Evolutionary conservation across 2,329 filamentous ascomycete species (phyloP).

Genomic region (Cytospora mali): DNA sequence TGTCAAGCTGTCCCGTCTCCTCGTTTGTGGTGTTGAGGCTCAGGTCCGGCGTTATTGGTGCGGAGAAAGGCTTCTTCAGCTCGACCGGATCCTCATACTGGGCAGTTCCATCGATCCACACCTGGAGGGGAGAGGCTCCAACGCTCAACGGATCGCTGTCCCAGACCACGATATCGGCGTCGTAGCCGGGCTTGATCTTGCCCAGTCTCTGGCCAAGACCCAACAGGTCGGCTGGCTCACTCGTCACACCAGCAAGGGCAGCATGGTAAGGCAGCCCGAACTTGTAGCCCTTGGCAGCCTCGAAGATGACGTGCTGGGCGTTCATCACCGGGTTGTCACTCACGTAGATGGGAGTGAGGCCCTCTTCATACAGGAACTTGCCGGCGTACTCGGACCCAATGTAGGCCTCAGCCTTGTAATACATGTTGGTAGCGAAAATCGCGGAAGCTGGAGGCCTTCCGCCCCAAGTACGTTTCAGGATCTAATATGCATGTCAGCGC

Average conservation of each 20-base stretch:
- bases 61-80: slow-evolving; percentile 51
- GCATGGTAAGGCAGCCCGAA: slow-evolving; percentile 64
- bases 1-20: slow-evolving; percentile 41
- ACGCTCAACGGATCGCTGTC: slow-evolving; percentile 64
- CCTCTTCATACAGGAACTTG: slow-evolving; percentile 66
- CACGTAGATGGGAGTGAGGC: slow-evolving; percentile 68
- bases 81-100: slow-evolving; percentile 60
- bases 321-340: slow-evolving; percentile 72
- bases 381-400: slow-evolving; percentile 67
- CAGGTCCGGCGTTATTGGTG: slow-evolving; percentile 44
- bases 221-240: slow-evolving; percentile 59
- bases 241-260: slow-evolving; percentile 60
- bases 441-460: slow-evolving; percentile 57
- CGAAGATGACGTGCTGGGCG: slow-evolving; percentile 69
- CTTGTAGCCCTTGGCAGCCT: slow-evolving; percentile 61
- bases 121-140: slow-evolving; percentile 61
- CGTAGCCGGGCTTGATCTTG: slow-evolving; percentile 63
- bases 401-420: slow-evolving; percentile 70
- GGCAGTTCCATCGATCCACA: slow-evolving; percentile 64
- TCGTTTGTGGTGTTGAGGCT: slow-evolving; percentile 46
- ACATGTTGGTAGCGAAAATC: slow-evolving; percentile 74
- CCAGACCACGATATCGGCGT: slow-evolving; percentile 65
- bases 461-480: slow-evolving; percentile 60
- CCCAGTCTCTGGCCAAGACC: slow-evolving; percentile 61
- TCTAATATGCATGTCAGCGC: slow-evolving; percentile 35